Base-by-base conservation (phyloP, 371 early-diverging fungal genomes). In the Synchytrium microbalum region DNA sequence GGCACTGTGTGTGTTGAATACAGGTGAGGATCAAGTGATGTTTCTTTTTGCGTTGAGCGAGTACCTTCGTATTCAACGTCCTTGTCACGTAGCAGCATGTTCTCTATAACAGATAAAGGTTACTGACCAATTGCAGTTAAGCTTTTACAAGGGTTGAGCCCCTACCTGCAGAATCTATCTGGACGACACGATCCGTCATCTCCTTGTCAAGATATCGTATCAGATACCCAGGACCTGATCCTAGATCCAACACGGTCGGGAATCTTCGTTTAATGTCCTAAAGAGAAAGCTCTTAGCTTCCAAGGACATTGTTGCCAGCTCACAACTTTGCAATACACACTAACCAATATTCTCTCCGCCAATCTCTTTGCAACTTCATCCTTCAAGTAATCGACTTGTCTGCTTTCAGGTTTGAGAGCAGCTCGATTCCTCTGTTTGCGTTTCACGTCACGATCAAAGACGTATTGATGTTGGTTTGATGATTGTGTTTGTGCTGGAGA, bases 301-400 rank as follows among this genome's bases (percentile, higher is more conserved):
- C 60, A 60, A 57, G 16, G 57, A 14, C n/a, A 13, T n/a, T 57
- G n/a, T n/a, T n/a, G n/a, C n/a, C n/a, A n/a, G n/a, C n/a, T n/a
- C n/a, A n/a, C n/a, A 23, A 14, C 57, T 26, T 57, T 26, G 16
- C 57, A 27, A 8, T 8, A 33, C 10, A 59, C 62, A 26, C 72
- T 65, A 77, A 91, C 91, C 81, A 91, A 65, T 30, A 96, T 72
- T 32, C 96, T 80, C 70, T 96, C 97, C 2, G 88, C 92, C 2
- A 96, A 76, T 32, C 94, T 76, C 28, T 82, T 82, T 3, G 95
- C 96, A 3, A 94, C 84, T 64, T 93, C 95, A 74, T 96, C 93
- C 64, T 86, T 88, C 27, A 96, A 77, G 68, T 96, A 96, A 74
- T 96, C 96, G 0, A 86, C 88, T n/a, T 83, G 77, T 8, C 90